These are phyloP conservation scores for Quercus tomentella DNA, from an alignment of 331 rosid genomes.

Conservation along the genomic window DNA sequence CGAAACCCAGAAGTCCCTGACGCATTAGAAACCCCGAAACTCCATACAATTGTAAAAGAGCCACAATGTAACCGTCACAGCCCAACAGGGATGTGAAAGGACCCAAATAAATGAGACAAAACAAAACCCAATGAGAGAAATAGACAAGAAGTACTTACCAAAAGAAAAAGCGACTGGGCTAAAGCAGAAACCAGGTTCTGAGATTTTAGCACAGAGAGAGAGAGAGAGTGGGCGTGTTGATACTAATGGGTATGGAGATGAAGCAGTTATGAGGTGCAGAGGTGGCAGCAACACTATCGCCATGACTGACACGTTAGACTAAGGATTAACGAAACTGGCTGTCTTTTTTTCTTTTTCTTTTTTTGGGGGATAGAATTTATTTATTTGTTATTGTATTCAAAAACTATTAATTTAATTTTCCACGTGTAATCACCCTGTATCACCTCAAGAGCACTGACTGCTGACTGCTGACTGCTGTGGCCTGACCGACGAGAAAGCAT, in stretches of 20 bases:
- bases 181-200: neutral
- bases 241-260: neutral
- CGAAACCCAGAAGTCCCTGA: neutral
- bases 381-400: too few relatives aligned
- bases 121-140: neutral
- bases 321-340: neutral
- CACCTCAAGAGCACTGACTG: too few relatives aligned
- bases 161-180: neutral
- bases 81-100: too few relatives aligned
- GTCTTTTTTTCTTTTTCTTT: too few relatives aligned
- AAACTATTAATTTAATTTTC: too few relatives aligned
- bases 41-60: neutral
- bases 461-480: too few relatives aligned
- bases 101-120: neutral
- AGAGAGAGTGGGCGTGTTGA: neutral
- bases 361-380: too few relatives aligned
- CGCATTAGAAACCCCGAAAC: neutral
- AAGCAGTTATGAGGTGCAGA: slow-evolving; percentile 2
- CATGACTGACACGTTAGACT: slow-evolving; percentile 26
- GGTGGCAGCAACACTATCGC: slow-evolving; percentile 21
- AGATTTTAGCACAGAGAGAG: neutral
- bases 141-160: neutral
- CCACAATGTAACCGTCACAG: too few relatives aligned
- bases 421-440: too few relatives aligned
- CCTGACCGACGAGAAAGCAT: too few relatives aligned